These are phyloP conservation scores for Aspergillus ellipticus DNA, from an alignment of 495 filamentous ascomycete genomes.

Conservation along the genomic window DNA sequence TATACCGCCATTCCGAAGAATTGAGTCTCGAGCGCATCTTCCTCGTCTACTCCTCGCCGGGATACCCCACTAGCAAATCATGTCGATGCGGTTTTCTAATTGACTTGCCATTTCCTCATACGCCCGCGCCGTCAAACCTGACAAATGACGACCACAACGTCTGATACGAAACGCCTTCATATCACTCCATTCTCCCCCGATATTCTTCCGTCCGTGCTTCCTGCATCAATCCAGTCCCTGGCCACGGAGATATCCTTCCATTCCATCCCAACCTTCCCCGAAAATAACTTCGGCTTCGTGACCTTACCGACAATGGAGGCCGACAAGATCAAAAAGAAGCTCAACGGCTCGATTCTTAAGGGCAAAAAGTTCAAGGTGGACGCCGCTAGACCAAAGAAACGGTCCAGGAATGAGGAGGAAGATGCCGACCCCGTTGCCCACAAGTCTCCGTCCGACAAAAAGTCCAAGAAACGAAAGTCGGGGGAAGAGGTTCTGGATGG, in stretches of 20 bases:
- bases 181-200: slow-evolving; percentile 78
- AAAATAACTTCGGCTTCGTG: slow-evolving; percentile 84
- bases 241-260: slow-evolving; percentile 84
- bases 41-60: too few relatives aligned
- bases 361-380: slow-evolving; percentile 83
- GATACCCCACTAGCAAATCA: neutral
- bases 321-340: slow-evolving; percentile 83
- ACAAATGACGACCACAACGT: slow-evolving; percentile 29
- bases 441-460: slow-evolving; percentile 26
- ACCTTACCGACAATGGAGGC: slow-evolving; percentile 77
- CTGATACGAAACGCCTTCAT: slow-evolving; percentile 62
- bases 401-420: slow-evolving; percentile 36
- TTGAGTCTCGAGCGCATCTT: neutral
- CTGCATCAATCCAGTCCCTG: slow-evolving; percentile 59
- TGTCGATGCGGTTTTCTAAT: neutral
- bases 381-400: slow-evolving; percentile 62
- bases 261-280: slow-evolving; percentile 76
- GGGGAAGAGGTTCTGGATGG: slow-evolving; percentile 63
- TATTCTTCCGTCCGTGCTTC: slow-evolving; percentile 64
- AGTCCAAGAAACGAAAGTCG: slow-evolving; percentile 61
- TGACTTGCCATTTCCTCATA: too few relatives aligned
- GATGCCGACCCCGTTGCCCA: slow-evolving; percentile 22
- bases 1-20: neutral
- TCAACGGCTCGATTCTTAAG: slow-evolving; percentile 83
- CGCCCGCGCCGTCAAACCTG: neutral